A percentile compares a stretch with the other conserved stretches of the same genome.
Evolutionary conservation across 768 basidiomycete genomes (phyloP).

Genomic region (Botryobasidium botryosum): DNA sequence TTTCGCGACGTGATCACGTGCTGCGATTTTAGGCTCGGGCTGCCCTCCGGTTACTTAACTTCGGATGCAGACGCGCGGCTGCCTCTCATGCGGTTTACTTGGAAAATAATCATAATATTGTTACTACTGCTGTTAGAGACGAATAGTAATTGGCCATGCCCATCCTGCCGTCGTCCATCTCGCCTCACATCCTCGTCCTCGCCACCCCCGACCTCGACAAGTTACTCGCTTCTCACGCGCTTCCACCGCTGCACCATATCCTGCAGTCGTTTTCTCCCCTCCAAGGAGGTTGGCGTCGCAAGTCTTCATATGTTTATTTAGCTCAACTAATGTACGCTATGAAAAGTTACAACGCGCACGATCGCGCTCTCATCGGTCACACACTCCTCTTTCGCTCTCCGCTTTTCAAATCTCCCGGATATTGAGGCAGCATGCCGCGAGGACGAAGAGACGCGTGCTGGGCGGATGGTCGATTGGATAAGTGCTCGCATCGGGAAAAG

Average conservation of each 20-base stretch:
- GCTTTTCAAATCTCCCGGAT: conserved; percentile 61
- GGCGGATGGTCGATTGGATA: conserved; percentile 76
- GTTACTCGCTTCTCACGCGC: conserved; percentile 36
- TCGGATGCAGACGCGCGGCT: too few species aligned
- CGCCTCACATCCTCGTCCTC: conserved; percentile 64
- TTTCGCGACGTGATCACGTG: too few species aligned
- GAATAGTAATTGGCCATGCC: conserved; percentile 23
- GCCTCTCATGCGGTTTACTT: too few species aligned
- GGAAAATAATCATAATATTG: too few species aligned
- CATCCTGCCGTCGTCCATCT: conserved; percentile 51
- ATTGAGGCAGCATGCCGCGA: conserved; percentile 61
- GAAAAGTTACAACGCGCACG: conserved; percentile 60
- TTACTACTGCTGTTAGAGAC: background rate
- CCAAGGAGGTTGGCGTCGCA: conserved; percentile 47
- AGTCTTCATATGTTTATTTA: conserved; percentile 1
- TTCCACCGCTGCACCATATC: conserved; percentile 56
- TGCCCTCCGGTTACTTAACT: too few species aligned
- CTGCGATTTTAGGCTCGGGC: too few species aligned
- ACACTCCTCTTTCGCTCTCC: conserved; percentile 53
- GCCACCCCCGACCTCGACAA: conserved; percentile 52
- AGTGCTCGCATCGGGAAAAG: conserved; percentile 47
- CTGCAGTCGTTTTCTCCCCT: conserved; percentile 75
- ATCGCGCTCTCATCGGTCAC: conserved; percentile 51
- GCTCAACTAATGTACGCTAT: conserved; percentile 2
- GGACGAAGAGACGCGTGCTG: conserved; percentile 62